Conservation (phyloP, 148 eudicot species). For the Camellia lanceoleosa region DNA sequence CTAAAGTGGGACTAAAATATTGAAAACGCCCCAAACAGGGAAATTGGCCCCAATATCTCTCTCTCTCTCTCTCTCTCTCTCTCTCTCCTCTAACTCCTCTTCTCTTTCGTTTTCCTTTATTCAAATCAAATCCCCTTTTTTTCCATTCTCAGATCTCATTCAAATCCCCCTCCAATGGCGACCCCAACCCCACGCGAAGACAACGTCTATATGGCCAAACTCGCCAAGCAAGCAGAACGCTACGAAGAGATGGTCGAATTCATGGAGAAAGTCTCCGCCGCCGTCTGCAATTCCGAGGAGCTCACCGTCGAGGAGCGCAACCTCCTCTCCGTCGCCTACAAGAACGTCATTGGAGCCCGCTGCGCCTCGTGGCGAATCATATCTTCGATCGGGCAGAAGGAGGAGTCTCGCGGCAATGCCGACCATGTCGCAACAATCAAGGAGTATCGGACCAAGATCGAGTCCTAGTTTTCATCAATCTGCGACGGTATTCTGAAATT, state of each 20-base stretch:
- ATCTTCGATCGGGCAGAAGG: constrained; percentile 26
- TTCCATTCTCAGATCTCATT: not conserved
- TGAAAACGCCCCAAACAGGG: too few species aligned
- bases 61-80: too few species aligned
- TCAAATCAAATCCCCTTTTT: too few species aligned
- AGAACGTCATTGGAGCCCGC: constrained; percentile 35
- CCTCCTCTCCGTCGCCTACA: constrained; percentile 31
- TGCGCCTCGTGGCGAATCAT: constrained; percentile 34
- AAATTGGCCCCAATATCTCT: too few species aligned
- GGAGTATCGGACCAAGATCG: constrained; percentile 20
- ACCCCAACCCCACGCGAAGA: constrained; percentile 7
- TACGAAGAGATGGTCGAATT: constrained; percentile 33
- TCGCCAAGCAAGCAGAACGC: constrained; percentile 25
- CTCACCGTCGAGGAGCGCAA: constrained; percentile 31
- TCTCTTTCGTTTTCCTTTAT: too few species aligned
- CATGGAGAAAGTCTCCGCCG: constrained; percentile 22
- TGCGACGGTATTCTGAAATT: constrained; percentile 21
- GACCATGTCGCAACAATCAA: constrained; percentile 17
- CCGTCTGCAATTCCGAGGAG: constrained; percentile 14
- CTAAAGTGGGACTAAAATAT: too few species aligned
- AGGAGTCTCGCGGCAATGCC: constrained; percentile 24
- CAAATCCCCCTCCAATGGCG: not conserved
- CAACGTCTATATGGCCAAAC: constrained; percentile 22
- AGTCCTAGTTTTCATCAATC: constrained; percentile 18
- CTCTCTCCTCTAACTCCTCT: too few species aligned